These are phyloP conservation scores for Cryptosporidium andersoni DNA, from an alignment of 169 alveolate genomes.

Conservation along the genomic window DNA sequence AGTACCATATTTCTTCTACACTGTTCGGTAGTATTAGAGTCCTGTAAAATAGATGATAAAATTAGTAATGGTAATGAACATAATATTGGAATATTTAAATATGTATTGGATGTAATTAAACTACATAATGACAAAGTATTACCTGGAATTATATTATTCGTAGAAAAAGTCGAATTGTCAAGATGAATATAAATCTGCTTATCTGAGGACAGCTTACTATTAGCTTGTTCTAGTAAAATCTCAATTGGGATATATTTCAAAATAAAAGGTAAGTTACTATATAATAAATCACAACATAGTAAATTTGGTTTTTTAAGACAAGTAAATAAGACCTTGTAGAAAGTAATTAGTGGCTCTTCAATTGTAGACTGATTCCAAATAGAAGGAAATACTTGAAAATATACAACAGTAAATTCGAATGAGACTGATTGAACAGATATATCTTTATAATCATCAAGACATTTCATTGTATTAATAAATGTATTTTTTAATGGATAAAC, in stretches of 20 bases:
- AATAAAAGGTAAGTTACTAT: slow-evolving; percentile 21
- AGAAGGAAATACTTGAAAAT: slow-evolving; percentile 28
- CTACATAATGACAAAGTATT: too few relatives aligned
- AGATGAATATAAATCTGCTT: too few relatives aligned
- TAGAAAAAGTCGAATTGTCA: too few relatives aligned
- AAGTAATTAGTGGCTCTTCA: slow-evolving; percentile 6
- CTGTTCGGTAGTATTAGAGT: neutral
- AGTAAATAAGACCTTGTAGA: neutral
- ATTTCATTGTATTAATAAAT: slow-evolving; percentile 4
- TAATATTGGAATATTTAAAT: slow-evolving; percentile 7
- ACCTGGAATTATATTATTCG: too few relatives aligned
- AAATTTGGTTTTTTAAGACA: slow-evolving; percentile 34
- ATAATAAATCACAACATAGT: slow-evolving; percentile 13
- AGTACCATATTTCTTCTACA: neutral
- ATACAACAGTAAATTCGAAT: slow-evolving; percentile 1
- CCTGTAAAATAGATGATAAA: slow-evolving; percentile 5
- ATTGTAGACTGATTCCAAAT: slow-evolving; percentile 8
- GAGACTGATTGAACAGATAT: slow-evolving; percentile 50
- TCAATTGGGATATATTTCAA: slow-evolving; percentile 10
- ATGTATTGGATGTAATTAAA: too few relatives aligned
- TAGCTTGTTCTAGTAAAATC: slow-evolving; percentile 12
- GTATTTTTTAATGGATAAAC: neutral
- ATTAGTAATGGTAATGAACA: slow-evolving; percentile 23
- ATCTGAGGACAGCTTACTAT: too few relatives aligned
- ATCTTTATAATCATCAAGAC: slow-evolving; percentile 12